Conservation (phyloP, 2,329 filamentous ascomycete species). For the Ceratocystis harringtonii region DNA sequence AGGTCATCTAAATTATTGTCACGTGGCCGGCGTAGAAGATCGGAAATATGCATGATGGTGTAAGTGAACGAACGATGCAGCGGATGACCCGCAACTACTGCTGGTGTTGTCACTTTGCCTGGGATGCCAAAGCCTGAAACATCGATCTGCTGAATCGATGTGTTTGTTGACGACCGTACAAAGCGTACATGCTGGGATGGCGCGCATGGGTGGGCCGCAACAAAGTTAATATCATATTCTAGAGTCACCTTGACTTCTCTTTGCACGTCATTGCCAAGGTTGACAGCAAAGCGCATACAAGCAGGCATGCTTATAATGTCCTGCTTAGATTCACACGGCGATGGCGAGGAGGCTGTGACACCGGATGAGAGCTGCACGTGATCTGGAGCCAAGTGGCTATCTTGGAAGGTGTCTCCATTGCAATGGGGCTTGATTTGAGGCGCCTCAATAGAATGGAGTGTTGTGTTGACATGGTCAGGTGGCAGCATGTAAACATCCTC, state of each 20-base stretch:
- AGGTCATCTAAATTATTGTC: slow-evolving; percentile 34
- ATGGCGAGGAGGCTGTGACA: slow-evolving; percentile 20
- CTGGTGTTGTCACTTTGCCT: slow-evolving; percentile 30
- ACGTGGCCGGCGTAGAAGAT: slow-evolving; percentile 34
- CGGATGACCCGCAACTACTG: slow-evolving; percentile 43
- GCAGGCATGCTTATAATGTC: slow-evolving; percentile 21
- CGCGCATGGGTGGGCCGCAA: slow-evolving; percentile 50
- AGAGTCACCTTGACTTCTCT: slow-evolving; percentile 29
- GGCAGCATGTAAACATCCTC: slow-evolving; percentile 38
- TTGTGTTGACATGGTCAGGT: slow-evolving; percentile 34
- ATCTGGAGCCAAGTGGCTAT: not conserved
- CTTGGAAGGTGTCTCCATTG: not conserved
- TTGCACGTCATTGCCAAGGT: slow-evolving; percentile 21
- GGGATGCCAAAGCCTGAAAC: slow-evolving; percentile 32
- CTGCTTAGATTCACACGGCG: not conserved
- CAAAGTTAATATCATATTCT: slow-evolving; percentile 46
- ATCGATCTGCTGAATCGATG: slow-evolving; percentile 43
- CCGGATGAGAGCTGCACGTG: slow-evolving; percentile 9
- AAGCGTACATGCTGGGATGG: slow-evolving; percentile 42
- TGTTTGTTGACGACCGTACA: slow-evolving; percentile 43
- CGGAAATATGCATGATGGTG: slow-evolving; percentile 42
- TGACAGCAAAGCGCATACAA: slow-evolving; percentile 25
- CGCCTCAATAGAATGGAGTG: slow-evolving; percentile 37
- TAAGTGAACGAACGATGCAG: slow-evolving; percentile 49
- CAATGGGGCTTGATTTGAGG: slow-evolving; percentile 18